Evolutionary conservation across 495 filamentous ascomycete genomes (phyloP), one percentile per base, ranked within the genome.

Genomic region (Penicillium cinerascens): DNA sequence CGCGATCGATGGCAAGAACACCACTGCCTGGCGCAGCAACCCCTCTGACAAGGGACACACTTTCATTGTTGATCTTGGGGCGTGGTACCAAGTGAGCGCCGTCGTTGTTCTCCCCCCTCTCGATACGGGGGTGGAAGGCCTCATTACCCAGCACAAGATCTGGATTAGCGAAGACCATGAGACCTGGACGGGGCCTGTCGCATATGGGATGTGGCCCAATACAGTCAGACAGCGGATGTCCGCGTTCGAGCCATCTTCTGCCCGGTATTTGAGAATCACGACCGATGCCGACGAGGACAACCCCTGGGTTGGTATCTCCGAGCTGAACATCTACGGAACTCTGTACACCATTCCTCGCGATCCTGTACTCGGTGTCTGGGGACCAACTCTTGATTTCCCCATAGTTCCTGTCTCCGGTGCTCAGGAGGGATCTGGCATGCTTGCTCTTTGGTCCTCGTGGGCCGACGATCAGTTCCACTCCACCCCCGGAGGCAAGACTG

Each of bases 351-450:
- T 57, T 20, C 51, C 51, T 7, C 29, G 25, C 1, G 33, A 59
- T 16, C 55, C 53, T 3, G 20, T 27, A 1, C 48, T 45, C 1
- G 77, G 77, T 27, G 27, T 60, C 29, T 83, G 79, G 79, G 70
- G 69, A 6, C 63, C 73, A 11, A 79, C 76, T 1, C 42, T 83
- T 22, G 70, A 79, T 29, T 71, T 82, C 27, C 80, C 80, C 13
- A 54, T 83, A 7, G 72, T 81, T 2, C 70, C 80, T 18, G 78
- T 71, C 8, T 63, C 71, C 1, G 68, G 59, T 7, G 68, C 71
- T 7, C 60, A 70, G 16, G 62, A 71, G n/a, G 61, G 60, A 6
- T 59, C 51, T 29, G 60, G 60, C 15, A 61, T 72, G 20, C 55
- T 82, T 16, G 54, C 79, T 2, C 54, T 72, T 5, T 80, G 72